phyloP scores from a whole-genome alignment of 2,329 filamentous ascomycete genomes.

The Fusarium equiseti region DNA sequence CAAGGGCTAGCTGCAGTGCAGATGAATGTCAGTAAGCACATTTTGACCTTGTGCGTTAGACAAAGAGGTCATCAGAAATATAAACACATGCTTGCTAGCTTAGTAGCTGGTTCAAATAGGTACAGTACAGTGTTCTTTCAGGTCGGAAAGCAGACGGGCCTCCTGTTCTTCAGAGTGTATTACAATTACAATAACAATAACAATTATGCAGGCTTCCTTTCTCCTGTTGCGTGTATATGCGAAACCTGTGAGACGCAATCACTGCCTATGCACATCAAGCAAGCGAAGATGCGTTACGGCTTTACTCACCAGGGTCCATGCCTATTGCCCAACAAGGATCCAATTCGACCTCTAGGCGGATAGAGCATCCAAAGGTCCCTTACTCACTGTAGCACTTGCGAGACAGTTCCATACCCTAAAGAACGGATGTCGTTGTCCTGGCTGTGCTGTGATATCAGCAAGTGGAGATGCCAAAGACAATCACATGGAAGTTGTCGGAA shows the following conservation, averaged over 20 bases:
- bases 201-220: slow-evolving; percentile 19
- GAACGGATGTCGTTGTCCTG: background rate
- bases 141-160: background rate
- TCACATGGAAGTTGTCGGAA: background rate
- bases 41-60: background rate
- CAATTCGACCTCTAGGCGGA: background rate
- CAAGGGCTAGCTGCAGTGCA: background rate
- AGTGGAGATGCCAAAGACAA: background rate
- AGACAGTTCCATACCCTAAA: slow-evolving; percentile 5
- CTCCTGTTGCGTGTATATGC: slow-evolving; percentile 7
- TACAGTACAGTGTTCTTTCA: background rate
- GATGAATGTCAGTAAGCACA: too few relatives aligned
- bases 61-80: background rate
- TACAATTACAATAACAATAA: slow-evolving; percentile 4
- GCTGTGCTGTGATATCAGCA: background rate
- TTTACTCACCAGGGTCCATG: slow-evolving; percentile 22
- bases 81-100: background rate
- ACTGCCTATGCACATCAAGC: background rate
- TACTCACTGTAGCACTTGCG: background rate
- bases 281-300: slow-evolving; percentile 29
- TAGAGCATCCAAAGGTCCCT: background rate
- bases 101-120: background rate
- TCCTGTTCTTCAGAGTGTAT: slow-evolving; percentile 1
- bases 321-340: slow-evolving; percentile 11
- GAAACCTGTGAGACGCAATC: slow-evolving; percentile 29